Percentiles rank a stretch among this genome's conserved stretches.
Conservation (phyloP, 805 yeast genomes). For the Wickerhamomyces canadensis region DNA sequence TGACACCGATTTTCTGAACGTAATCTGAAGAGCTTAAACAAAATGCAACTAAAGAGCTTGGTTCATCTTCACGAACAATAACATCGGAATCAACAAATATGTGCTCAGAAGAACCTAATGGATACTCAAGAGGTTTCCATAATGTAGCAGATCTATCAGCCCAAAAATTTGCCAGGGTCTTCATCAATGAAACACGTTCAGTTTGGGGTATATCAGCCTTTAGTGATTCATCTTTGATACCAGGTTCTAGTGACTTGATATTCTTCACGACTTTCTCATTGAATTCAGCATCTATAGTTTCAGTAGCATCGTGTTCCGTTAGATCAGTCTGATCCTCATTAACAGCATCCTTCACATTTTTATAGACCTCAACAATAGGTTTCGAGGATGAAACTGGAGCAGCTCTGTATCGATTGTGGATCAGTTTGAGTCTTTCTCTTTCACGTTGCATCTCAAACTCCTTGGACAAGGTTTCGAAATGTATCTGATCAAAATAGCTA, state of each 20-base stretch:
- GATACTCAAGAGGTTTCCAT: constrained; percentile 90
- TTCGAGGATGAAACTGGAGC: constrained; percentile 66
- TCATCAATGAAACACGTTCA: constrained; percentile 74
- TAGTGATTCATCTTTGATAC: constrained; percentile 11
- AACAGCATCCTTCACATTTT: constrained; percentile 85
- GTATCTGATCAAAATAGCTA: constrained; percentile 64
- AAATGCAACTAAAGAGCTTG: constrained; percentile 89
- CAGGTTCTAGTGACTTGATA: constrained; percentile 12
- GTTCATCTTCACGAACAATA: constrained; percentile 93
- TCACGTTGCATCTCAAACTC: constrained; percentile 90
- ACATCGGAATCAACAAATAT: constrained; percentile 91
- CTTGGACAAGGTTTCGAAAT: constrained; percentile 70
- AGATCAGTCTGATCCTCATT: constrained; percentile 42
- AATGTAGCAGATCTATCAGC: constrained; percentile 93
- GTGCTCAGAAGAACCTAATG: constrained; percentile 75
- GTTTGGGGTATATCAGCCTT: constrained; percentile 33
- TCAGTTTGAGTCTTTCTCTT: constrained; percentile 59
- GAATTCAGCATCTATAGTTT: constrained; percentile 9
- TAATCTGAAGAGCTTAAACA: constrained; percentile 86
- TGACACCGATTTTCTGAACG: constrained; percentile 47
- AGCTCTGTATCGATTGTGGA: constrained; percentile 57
- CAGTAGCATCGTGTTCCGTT: constrained; percentile 11
- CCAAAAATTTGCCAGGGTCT: constrained; percentile 88
- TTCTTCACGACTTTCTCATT: constrained; percentile 2
- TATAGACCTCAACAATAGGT: constrained; percentile 88